Conservation (phyloP, 1,284 basidiomycete genomes). For the Athelia sp. region DNA sequence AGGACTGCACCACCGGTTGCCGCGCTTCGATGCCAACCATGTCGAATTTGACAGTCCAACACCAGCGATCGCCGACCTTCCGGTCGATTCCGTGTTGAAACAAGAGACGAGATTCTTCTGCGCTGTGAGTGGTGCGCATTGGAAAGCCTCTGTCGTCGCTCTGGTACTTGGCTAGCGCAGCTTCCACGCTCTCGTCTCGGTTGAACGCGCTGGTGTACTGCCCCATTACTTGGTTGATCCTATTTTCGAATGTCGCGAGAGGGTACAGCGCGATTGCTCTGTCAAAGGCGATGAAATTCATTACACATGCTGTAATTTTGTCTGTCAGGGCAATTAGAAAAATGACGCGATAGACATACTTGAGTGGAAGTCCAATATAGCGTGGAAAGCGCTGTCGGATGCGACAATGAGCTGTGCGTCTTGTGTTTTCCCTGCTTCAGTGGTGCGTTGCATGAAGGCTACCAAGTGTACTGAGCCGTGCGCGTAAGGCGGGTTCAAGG, state of each 20-base stretch:
- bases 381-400: too few species aligned
- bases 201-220: constrained; percentile 8
- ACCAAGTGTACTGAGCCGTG: too few species aligned
- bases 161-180: constrained; percentile 20
- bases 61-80: neutral
- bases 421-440: too few species aligned
- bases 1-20: too few species aligned
- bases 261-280: constrained; percentile 24
- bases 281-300: constrained; percentile 21
- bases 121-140: neutral
- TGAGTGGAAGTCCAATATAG: neutral
- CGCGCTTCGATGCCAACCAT: too few species aligned
- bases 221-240: constrained; percentile 4
- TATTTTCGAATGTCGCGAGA: constrained; percentile 21
- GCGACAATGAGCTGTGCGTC: too few species aligned
- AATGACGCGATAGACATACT: neutral
- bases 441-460: too few species aligned
- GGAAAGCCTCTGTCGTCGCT: constrained; percentile 17
- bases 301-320: constrained; percentile 22
- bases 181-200: constrained; percentile 1
- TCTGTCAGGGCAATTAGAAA: too few species aligned
- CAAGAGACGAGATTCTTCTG: neutral
- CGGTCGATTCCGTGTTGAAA: neutral
- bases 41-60: neutral
- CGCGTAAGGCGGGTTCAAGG: too few species aligned